A percentile compares a stretch with the other conserved stretches of the same genome.
These are phyloP conservation scores for Clitoria ternatea DNA, from an alignment of 306 rosid species.

Conservation along the genomic window DNA sequence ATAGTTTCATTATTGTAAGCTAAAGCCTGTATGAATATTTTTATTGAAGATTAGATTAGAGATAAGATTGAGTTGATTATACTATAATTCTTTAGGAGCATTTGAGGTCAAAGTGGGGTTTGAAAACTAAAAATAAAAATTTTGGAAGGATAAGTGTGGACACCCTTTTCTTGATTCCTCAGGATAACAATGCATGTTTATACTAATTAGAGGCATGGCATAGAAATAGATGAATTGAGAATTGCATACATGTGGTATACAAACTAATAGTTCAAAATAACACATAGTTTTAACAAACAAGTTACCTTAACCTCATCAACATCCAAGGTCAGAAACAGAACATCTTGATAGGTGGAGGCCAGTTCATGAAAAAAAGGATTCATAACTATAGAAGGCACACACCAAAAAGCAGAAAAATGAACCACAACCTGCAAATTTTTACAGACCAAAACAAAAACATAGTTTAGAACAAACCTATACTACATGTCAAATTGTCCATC, in stretches of 20 bases:
- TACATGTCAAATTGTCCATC: neutral
- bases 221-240: neutral
- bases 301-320: conserved; percentile 51
- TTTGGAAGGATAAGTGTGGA: neutral
- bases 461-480: neutral
- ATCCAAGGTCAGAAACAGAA: conserved; percentile 41
- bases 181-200: conserved; percentile 1
- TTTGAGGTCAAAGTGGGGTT: conserved; percentile 29
- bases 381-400: conserved; percentile 43
- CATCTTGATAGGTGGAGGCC: conserved; percentile 30
- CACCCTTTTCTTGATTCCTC: conserved; percentile 2
- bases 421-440: conserved; percentile 38
- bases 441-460: neutral
- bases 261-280: neutral
- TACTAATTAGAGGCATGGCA: neutral
- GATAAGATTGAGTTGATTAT: conserved; percentile 17
- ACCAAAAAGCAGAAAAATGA: conserved; percentile 53
- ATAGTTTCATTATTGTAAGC: conserved; percentile 10
- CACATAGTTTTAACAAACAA: neutral
- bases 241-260: neutral
- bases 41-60: conserved; percentile 12
- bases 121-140: conserved; percentile 18
- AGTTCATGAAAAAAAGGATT: conserved; percentile 43
- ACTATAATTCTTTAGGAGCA: neutral
- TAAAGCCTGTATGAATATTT: neutral